These are phyloP conservation scores for Drechslera avenae DNA, from an alignment of 2,329 filamentous ascomycete genomes.

Conservation along the genomic window DNA sequence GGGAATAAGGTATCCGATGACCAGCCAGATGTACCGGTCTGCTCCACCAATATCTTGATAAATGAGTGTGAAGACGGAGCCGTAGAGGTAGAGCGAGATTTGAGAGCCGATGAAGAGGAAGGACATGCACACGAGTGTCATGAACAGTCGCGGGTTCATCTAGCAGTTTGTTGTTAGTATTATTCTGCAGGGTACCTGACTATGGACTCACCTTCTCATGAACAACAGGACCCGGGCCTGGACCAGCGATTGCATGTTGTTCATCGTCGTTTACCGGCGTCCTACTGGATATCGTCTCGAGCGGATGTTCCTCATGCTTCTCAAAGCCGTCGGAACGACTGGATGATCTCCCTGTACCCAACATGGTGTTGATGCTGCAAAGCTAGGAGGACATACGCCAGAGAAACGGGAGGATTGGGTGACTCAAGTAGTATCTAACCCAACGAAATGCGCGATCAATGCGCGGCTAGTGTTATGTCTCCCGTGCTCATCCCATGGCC, in stretches of 20 bases:
- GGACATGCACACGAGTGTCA: conserved; percentile 63
- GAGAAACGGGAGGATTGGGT: background rate
- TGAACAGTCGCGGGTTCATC: conserved; percentile 52
- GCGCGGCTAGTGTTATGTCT: too few relatives aligned
- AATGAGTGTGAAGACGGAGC: conserved; percentile 55
- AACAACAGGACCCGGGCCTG: conserved; percentile 25
- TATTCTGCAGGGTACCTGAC: too few relatives aligned
- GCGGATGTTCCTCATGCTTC: conserved; percentile 15
- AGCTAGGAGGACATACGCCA: background rate
- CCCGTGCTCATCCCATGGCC: too few relatives aligned
- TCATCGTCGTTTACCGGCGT: conserved; percentile 32
- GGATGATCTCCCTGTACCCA: conserved; percentile 2
- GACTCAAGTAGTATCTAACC: background rate
- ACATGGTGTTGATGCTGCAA: conserved; percentile 16
- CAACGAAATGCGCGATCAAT: too few relatives aligned
- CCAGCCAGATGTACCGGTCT: conserved; percentile 64
- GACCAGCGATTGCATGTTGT: conserved; percentile 11
- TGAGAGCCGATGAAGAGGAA: conserved; percentile 67
- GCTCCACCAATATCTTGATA: conserved; percentile 65
- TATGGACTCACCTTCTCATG: conserved; percentile 28
- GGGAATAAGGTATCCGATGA: conserved; percentile 59
- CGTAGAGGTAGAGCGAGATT: conserved; percentile 60
- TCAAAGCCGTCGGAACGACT: conserved; percentile 14
- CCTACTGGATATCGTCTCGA: conserved; percentile 22
- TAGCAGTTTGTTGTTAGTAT: conserved; percentile 5